phyloP scores from a whole-genome alignment of 179 eudicot genomes.

The Pouteria campechiana region DNA sequence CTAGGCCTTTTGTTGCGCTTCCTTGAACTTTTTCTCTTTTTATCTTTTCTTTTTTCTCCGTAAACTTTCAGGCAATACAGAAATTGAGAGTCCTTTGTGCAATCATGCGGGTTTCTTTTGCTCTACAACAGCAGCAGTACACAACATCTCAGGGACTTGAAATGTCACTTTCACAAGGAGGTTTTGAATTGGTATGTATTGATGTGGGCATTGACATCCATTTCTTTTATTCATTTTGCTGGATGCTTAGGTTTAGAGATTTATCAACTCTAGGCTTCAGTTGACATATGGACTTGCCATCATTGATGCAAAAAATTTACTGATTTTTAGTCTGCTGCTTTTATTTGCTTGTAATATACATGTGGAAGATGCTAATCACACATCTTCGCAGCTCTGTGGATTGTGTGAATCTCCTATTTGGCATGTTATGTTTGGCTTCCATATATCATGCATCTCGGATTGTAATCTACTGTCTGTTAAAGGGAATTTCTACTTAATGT shows the following conservation, averaged over 20 bases:
- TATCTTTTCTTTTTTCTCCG: not conserved
- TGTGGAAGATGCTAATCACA: no score
- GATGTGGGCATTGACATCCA: not conserved
- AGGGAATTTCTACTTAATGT: no score
- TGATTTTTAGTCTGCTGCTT: not conserved
- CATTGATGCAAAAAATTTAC: no score
- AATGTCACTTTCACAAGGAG: slow-evolving; percentile 30
- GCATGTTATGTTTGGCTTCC: no score
- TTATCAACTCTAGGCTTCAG: not conserved
- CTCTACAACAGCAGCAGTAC: slow-evolving; percentile 21
- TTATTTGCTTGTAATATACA: not conserved
- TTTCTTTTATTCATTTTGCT: not conserved
- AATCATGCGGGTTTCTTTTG: slow-evolving; percentile 40
- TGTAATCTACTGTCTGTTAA: no score
- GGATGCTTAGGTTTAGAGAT: not conserved
- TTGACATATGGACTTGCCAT: no score
- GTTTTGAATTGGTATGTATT: slow-evolving; percentile 42
- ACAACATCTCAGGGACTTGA: slow-evolving; percentile 16
- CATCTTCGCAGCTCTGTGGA: no score
- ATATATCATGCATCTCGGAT: no score
- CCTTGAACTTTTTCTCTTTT: not conserved
- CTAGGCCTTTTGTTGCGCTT: no score
- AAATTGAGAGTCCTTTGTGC: slow-evolving; percentile 49
- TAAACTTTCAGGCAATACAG: slow-evolving; percentile 20
- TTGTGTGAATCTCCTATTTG: no score